A percentile compares a stretch with the other conserved stretches of the same genome.
phyloP scores from a whole-genome alignment of 176 grass and related monocot species.

The Phyllostachys edulis region DNA sequence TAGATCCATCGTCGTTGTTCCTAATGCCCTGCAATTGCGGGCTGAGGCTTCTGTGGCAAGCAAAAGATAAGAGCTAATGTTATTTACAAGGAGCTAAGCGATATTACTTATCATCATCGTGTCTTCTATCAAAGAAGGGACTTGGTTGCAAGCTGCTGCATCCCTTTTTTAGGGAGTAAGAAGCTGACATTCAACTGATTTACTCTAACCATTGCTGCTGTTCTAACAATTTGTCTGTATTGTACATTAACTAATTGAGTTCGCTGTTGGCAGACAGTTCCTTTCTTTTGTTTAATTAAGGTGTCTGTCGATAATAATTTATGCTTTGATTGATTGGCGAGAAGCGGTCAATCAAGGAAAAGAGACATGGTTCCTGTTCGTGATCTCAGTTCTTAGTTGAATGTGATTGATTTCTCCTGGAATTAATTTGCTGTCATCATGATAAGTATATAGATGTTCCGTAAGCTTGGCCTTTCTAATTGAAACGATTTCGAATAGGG shows the following conservation, averaged over 20 bases:
- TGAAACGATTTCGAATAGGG: no score
- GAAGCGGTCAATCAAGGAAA: background rate
- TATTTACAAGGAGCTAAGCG: constrained; percentile 3
- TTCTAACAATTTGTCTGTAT: constrained; percentile 3
- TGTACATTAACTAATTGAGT: constrained; percentile 33
- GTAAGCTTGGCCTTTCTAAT: background rate
- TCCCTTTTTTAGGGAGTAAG: constrained; percentile 1
- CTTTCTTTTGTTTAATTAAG: background rate
- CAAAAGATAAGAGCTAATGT: background rate
- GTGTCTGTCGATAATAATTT: background rate
- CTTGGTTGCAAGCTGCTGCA: background rate
- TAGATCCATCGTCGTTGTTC: background rate
- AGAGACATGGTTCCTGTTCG: background rate
- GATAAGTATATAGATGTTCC: background rate
- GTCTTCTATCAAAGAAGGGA: background rate
- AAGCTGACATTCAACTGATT: constrained; percentile 26
- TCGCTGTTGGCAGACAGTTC: background rate
- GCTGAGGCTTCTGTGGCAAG: constrained; percentile 20
- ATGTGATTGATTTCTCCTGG: background rate
- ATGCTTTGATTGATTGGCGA: background rate
- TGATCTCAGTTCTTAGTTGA: background rate
- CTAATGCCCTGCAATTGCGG: constrained; percentile 4
- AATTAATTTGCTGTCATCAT: background rate
- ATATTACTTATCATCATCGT: background rate
- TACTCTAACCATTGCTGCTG: constrained; percentile 32